Evolutionary conservation across 1,139 yeast genomes (phyloP).

Genomic region (Candida sanyaensis): DNA sequence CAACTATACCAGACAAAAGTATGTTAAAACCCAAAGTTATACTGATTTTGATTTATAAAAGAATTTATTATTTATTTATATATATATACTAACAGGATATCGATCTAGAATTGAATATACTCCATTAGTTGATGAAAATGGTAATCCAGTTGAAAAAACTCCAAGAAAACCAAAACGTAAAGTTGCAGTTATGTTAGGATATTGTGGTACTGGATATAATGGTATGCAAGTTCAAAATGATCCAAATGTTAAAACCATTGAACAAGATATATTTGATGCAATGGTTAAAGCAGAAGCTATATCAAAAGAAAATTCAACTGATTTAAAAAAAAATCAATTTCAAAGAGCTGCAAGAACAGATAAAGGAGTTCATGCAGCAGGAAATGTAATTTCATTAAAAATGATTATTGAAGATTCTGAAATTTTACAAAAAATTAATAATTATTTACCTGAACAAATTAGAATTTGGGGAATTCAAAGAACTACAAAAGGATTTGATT

Average conservation of each 20-base stretch:
- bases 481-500: slow-evolving; percentile 88
- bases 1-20: slow-evolving; percentile 13
- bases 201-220: slow-evolving; percentile 97
- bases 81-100: neutral
- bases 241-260: slow-evolving; percentile 90
- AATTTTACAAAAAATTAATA: slow-evolving; percentile 71
- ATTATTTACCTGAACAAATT: slow-evolving; percentile 76
- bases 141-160: slow-evolving; percentile 57
- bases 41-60: neutral
- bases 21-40: slow-evolving; percentile 31
- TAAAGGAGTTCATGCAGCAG: slow-evolving; percentile 99
- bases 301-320: slow-evolving; percentile 84
- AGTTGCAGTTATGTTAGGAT: slow-evolving; percentile 92
- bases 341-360: slow-evolving; percentile 98
- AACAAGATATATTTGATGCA: slow-evolving; percentile 85
- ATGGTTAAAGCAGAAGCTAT: slow-evolving; percentile 89
- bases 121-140: slow-evolving; percentile 58
- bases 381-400: slow-evolving; percentile 87
- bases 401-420: slow-evolving; percentile 88
- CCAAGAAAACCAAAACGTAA: slow-evolving; percentile 80
- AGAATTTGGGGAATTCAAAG: slow-evolving; percentile 93
- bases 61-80: neutral
- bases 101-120: slow-evolving; percentile 25
- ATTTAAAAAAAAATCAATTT: slow-evolving; percentile 85
- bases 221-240: slow-evolving; percentile 89